A percentile compares a stretch with the other conserved stretches of the same genome.
phyloP scores from a whole-genome alignment of 371 early-diverging fungal species.

The Syncephalastrum racemosum region DNA sequence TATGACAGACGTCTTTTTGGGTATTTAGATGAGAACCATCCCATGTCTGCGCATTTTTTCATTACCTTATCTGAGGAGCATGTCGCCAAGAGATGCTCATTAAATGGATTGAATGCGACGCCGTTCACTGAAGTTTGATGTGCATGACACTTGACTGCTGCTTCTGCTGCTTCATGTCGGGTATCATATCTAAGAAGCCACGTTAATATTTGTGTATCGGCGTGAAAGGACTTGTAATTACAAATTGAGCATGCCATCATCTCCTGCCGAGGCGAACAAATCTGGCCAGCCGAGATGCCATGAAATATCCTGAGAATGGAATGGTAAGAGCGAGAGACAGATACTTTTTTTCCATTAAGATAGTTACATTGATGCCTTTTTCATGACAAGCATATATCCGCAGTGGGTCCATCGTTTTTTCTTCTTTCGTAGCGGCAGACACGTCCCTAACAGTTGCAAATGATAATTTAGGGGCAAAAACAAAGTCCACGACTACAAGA shows the following conservation, averaged over 20 bases:
- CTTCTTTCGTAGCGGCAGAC: slow-evolving; percentile 19
- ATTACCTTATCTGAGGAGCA: slow-evolving; percentile 90
- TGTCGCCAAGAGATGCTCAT: slow-evolving; percentile 92
- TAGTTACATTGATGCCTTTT: slow-evolving; percentile 81
- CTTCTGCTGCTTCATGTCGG: slow-evolving; percentile 43
- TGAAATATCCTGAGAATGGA: slow-evolving; percentile 72
- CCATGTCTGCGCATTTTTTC: neutral
- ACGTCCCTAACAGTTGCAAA: slow-evolving; percentile 37
- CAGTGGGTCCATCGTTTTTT: slow-evolving; percentile 76
- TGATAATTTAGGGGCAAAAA: neutral
- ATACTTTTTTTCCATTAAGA: slow-evolving; percentile 1
- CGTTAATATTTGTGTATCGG: neutral
- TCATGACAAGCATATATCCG: slow-evolving; percentile 81
- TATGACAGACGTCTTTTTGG: slow-evolving; percentile 73
- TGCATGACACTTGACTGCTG: slow-evolving; percentile 75
- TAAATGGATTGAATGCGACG: slow-evolving; percentile 91
- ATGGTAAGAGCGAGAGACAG: slow-evolving; percentile 7
- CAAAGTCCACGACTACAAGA: neutral
- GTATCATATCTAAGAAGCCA: slow-evolving; percentile 68
- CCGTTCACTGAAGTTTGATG: slow-evolving; percentile 93
- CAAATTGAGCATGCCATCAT: slow-evolving; percentile 65
- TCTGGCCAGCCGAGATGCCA: slow-evolving; percentile 81
- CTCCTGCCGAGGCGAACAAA: slow-evolving; percentile 95
- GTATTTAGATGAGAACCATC: neutral
- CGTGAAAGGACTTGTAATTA: neutral